Evolutionary conservation across 2,329 filamentous ascomycete species (phyloP).

Genomic region (Alternaria sp.): DNA sequence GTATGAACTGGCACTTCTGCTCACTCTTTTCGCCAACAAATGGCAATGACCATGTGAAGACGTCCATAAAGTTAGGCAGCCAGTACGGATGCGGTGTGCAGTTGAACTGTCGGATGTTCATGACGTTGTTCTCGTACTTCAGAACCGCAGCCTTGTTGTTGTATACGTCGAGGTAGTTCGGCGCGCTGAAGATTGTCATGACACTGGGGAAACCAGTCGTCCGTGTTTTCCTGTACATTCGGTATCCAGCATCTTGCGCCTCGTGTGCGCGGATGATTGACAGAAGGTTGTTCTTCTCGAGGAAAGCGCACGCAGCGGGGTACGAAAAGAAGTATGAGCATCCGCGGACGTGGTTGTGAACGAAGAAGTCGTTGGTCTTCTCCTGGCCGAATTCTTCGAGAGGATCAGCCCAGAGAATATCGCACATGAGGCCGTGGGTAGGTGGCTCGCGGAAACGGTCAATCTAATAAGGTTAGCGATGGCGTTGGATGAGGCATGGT

Average conservation of each 20-base stretch:
- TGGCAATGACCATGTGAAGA: conserved; percentile 99
- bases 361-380: conserved; percentile 95
- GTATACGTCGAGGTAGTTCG: conserved; percentile 98
- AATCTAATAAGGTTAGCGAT: conserved; percentile 64
- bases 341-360: conserved; percentile 97
- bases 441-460: conserved; percentile 97
- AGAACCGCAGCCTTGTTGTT: conserved; percentile 99
- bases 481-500: not conserved
- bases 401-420: conserved; percentile 98
- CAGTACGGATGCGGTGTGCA: conserved; percentile 99
- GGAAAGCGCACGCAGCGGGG: conserved; percentile 92
- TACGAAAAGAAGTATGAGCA: conserved; percentile 99
- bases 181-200: conserved; percentile 99
- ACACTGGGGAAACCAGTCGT: conserved; percentile 98
- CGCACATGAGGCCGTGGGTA: conserved; percentile 97
- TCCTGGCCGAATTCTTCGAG: conserved; percentile 98
- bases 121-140: conserved; percentile 99
- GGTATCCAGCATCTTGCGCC: conserved; percentile 96
- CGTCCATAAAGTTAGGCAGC: conserved; percentile 99
- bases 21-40: conserved; percentile 92
- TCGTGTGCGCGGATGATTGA: conserved; percentile 98
- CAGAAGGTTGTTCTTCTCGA: conserved; percentile 98
- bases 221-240: conserved; percentile 98
- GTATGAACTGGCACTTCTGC: conserved; percentile 3
- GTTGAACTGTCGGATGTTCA: conserved; percentile 99